phyloP scores from a whole-genome alignment of 177 flowering plant species.

The Telopea speciosissima region DNA sequence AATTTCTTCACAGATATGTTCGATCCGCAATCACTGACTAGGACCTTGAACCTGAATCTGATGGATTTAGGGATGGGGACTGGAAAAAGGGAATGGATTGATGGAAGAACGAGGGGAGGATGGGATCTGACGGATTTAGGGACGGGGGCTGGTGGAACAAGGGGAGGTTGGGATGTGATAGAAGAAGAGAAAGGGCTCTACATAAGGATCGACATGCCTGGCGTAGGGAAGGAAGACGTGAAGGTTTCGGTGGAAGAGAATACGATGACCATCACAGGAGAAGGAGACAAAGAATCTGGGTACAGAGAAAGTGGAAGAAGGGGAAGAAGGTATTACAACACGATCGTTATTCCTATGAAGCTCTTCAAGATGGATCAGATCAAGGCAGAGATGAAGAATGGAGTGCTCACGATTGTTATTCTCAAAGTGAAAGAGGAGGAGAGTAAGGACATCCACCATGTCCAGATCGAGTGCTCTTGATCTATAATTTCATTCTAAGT shows the following conservation, averaged over 20 bases:
- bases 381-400: constrained; percentile 72
- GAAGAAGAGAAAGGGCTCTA: constrained; percentile 24
- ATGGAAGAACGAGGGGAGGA: constrained; percentile 30
- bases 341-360: constrained; percentile 24
- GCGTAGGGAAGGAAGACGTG: constrained; percentile 35
- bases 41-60: constrained; percentile 54
- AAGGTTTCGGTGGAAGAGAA: constrained; percentile 32
- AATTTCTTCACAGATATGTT: constrained; percentile 32
- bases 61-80: constrained; percentile 42
- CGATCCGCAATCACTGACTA: constrained; percentile 42
- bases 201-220: constrained; percentile 41
- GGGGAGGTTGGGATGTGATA: constrained; percentile 30
- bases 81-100: constrained; percentile 25
- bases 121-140: constrained; percentile 37
- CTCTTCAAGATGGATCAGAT: constrained; percentile 32
- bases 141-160: constrained; percentile 30
- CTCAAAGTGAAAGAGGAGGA: constrained; percentile 52
- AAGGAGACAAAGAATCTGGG: constrained; percentile 16
- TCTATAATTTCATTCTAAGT: too few relatives aligned
- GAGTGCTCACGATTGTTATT: constrained; percentile 44
- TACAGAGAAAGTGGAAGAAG: constrained; percentile 19
- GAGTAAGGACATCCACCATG: constrained; percentile 34
- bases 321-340: constrained; percentile 21
- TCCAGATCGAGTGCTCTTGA: constrained; percentile 34
- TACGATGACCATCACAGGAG: constrained; percentile 32